Conservation (phyloP, 2,329 filamentous ascomycete species). For the Byssochlamys sp. region DNA sequence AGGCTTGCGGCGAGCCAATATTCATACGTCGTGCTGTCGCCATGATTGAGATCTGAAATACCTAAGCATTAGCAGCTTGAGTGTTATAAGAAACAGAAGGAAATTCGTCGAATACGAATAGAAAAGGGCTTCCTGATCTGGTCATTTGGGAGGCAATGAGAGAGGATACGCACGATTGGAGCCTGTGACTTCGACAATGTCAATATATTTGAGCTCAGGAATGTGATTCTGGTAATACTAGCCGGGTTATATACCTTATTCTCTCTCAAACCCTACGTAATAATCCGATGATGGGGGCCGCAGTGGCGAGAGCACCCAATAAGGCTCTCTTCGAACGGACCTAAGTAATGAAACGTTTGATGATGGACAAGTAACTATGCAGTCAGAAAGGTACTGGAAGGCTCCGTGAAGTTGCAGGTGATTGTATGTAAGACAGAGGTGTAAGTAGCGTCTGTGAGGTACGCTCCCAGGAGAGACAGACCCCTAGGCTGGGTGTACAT, state of each 20-base stretch:
- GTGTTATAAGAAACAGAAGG: background rate
- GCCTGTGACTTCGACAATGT: background rate
- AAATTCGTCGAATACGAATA: background rate
- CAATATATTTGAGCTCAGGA: background rate
- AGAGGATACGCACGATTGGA: background rate
- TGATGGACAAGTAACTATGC: background rate
- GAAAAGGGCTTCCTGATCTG: too few relatives aligned
- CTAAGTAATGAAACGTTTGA: background rate
- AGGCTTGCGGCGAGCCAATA: constrained; percentile 35
- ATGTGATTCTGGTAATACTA: background rate
- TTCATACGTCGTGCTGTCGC: constrained; percentile 40
- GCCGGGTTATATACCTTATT: background rate
- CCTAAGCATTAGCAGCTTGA: background rate
- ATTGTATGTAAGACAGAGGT: background rate
- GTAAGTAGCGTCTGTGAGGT: background rate
- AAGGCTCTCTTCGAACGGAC: background rate
- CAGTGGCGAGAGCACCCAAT: background rate
- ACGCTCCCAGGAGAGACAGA: background rate
- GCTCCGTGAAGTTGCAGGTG: background rate
- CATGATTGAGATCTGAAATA: constrained; percentile 23
- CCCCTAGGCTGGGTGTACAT: background rate
- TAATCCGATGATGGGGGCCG: background rate
- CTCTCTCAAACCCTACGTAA: background rate
- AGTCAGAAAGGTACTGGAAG: background rate
- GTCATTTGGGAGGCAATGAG: background rate